A percentile compares a stretch with the other conserved stretches of the same genome.
Conservation (phyloP, 2,329 filamentous ascomycete genomes). For the Pseudocercospora vitis region DNA sequence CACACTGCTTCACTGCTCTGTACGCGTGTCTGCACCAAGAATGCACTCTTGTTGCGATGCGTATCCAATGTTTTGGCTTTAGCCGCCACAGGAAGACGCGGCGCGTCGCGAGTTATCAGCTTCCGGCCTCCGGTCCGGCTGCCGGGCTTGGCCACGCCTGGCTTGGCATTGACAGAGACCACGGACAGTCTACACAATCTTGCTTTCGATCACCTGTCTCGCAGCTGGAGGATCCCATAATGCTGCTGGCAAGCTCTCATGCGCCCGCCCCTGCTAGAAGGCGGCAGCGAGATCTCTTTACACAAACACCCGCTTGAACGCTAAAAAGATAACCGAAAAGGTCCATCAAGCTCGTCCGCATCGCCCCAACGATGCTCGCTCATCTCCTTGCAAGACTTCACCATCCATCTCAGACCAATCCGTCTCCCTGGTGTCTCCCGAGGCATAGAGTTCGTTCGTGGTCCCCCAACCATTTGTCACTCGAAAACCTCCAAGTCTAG, state of each 20-base stretch:
- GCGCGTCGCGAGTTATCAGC: neutral
- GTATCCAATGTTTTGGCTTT: neutral
- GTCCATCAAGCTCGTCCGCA: neutral
- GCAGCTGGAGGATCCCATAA: neutral
- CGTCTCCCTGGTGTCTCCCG: neutral
- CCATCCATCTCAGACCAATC: neutral
- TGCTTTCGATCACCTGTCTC: neutral
- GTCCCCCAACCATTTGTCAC: slow-evolving; percentile 24
- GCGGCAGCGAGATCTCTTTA: neutral
- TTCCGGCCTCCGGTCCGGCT: no score
- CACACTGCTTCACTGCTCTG: neutral
- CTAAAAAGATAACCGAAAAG: slow-evolving; percentile 10
- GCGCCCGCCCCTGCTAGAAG: neutral
- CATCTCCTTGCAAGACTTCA: no score
- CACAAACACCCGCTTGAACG: slow-evolving; percentile 16
- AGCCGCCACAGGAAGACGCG: neutral
- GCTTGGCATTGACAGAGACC: no score
- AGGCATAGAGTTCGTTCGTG: neutral
- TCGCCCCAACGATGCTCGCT: neutral
- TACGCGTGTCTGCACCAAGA: neutral
- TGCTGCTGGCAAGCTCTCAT: neutral
- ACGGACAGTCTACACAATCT: neutral
- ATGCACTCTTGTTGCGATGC: neutral
- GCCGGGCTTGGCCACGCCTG: no score
- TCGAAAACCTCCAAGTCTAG: slow-evolving; percentile 70